Percentiles rank a stretch among this genome's conserved stretches.
Evolutionary conservation across 2,329 filamentous ascomycete species (phyloP).

Genomic region (Phaeosphaeria sp.): DNA sequence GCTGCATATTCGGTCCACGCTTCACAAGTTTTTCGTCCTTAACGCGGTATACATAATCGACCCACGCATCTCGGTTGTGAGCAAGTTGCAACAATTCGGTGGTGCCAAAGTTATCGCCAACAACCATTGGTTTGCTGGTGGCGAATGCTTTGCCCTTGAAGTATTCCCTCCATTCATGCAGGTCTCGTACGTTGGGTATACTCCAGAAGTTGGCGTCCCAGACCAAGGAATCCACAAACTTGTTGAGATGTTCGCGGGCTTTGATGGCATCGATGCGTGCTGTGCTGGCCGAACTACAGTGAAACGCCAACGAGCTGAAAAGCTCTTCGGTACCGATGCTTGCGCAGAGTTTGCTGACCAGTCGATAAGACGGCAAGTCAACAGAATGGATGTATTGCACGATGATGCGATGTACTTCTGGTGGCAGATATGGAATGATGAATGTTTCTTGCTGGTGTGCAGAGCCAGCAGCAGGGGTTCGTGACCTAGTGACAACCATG

Average conservation of each 20-base stretch:
- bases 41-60: constrained; percentile 8
- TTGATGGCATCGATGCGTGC: constrained; percentile 11
- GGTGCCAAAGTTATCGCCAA: not conserved
- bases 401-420: constrained; percentile 16
- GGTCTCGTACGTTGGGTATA: constrained; percentile 8
- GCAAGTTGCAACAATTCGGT: constrained; percentile 4
- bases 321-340: constrained; percentile 11
- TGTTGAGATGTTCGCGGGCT: constrained; percentile 7
- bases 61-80: constrained; percentile 8
- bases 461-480: not conserved
- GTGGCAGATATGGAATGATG: constrained; percentile 13
- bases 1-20: not conserved
- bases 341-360: constrained; percentile 10
- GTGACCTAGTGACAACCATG: not conserved
- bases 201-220: constrained; percentile 18
- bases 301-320: constrained; percentile 16
- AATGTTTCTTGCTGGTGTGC: not conserved
- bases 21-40: constrained; percentile 9
- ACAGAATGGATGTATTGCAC: constrained; percentile 9
- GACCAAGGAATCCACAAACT: constrained; percentile 11
- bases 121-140: not conserved
- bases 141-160: not conserved
- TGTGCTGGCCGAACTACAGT: constrained; percentile 11
- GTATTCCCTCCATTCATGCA: constrained; percentile 15
- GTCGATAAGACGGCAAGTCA: constrained; percentile 18